phyloP scores from a whole-genome alignment of 257 asterid species.

The Fraxinus excelsior region DNA sequence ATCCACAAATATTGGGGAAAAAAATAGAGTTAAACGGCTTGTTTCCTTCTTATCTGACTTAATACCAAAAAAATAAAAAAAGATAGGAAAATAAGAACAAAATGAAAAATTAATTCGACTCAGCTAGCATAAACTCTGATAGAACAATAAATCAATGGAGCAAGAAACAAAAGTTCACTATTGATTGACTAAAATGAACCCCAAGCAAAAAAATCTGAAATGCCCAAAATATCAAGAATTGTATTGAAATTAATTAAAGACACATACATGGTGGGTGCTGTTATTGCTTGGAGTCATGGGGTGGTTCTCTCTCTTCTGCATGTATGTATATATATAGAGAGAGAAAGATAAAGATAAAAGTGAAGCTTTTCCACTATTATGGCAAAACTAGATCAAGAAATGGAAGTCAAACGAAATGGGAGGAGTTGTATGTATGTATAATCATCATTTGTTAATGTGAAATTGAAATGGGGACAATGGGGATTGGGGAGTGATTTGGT shows the following conservation, averaged over 20 bases:
- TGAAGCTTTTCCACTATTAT: slow-evolving; percentile 13
- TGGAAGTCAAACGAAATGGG: background rate
- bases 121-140: slow-evolving; percentile 2
- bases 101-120: background rate
- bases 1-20: background rate
- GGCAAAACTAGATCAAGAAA: slow-evolving; percentile 3
- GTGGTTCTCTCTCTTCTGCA: slow-evolving; percentile 29
- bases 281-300: slow-evolving; percentile 47
- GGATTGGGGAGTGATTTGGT: slow-evolving; percentile 1
- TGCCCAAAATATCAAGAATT: background rate
- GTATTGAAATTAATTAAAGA: background rate
- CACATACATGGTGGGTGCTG: slow-evolving; percentile 37
- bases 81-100: background rate
- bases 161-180: background rate
- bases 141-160: background rate
- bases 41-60: background rate
- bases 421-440: background rate
- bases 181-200: slow-evolving; percentile 6
- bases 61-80: background rate
- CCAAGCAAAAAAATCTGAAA: background rate
- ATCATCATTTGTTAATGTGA: background rate
- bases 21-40: background rate
- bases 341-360: background rate
- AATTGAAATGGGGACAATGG: background rate
- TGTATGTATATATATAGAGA: slow-evolving; percentile 8